Conservation (phyloP, 2,329 filamentous ascomycete species). For the Talaromyces sp. region DNA sequence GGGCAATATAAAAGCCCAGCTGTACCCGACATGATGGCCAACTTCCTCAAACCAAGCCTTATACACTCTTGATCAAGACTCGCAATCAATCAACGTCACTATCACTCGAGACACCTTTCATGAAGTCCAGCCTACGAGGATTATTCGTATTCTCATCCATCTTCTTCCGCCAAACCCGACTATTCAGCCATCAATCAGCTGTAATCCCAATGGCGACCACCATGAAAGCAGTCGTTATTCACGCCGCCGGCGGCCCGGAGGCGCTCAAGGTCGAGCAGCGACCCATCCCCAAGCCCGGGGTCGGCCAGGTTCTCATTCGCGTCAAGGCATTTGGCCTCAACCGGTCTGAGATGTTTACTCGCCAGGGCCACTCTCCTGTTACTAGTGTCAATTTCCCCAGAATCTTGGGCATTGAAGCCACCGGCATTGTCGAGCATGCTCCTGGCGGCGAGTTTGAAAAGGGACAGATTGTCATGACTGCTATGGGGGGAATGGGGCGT, state of each 20-base stretch:
- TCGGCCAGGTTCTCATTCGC: constrained; percentile 38
- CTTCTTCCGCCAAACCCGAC: background rate
- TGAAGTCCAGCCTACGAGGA: background rate
- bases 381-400: constrained; percentile 36
- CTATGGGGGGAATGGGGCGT: constrained; percentile 47
- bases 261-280: constrained; percentile 35
- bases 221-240: constrained; percentile 44
- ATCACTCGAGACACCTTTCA: background rate
- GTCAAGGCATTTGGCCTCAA: constrained; percentile 45
- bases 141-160: background rate
- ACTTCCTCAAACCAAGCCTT: background rate
- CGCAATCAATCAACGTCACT: background rate
- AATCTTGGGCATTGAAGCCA: constrained; percentile 45
- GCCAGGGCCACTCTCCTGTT: constrained; percentile 37
- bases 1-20: background rate
- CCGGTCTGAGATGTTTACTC: constrained; percentile 44
- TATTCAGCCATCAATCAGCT: background rate
- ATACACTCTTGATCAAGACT: background rate
- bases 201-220: constrained; percentile 14
- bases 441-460: constrained; percentile 30
- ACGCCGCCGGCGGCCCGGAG: constrained; percentile 33
- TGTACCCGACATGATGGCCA: background rate
- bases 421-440: constrained; percentile 36
- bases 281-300: constrained; percentile 34
- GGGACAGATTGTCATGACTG: constrained; percentile 42